These are phyloP conservation scores for Kuraishia piskuri DNA, from an alignment of 805 yeast species.

Conservation along the genomic window DNA sequence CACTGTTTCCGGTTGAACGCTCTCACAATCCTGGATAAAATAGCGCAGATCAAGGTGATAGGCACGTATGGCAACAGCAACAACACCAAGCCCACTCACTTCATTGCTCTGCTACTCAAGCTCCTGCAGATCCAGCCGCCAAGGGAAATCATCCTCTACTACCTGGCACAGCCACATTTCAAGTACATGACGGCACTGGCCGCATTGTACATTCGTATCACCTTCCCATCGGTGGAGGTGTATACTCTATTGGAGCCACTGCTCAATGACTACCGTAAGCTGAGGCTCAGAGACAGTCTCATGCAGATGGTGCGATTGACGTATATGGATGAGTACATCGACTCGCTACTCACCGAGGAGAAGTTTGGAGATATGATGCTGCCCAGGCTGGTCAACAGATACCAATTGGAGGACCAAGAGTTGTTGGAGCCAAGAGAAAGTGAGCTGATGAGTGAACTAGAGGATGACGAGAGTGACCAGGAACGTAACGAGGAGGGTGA, in stretches of 20 bases:
- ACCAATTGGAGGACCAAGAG: conserved; percentile 32
- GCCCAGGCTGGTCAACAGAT: conserved; percentile 47
- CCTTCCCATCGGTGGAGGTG: conserved; percentile 33
- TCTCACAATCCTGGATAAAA: conserved; percentile 37
- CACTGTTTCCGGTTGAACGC: conserved; percentile 39
- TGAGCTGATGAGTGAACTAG: conserved; percentile 23
- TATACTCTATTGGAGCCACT: conserved; percentile 45
- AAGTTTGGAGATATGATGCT: conserved; percentile 68
- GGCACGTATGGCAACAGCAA: conserved; percentile 33
- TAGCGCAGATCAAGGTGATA: conserved; percentile 33
- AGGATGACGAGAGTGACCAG: conserved; percentile 7
- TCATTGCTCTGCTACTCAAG: conserved; percentile 69
- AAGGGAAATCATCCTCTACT: conserved; percentile 42
- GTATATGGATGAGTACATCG: conserved; percentile 71
- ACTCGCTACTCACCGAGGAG: conserved; percentile 43
- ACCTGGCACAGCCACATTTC: conserved; percentile 57
- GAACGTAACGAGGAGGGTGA: neutral
- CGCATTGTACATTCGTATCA: conserved; percentile 52
- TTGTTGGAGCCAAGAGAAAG: conserved; percentile 30
- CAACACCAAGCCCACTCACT: conserved; percentile 56
- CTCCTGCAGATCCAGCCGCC: conserved; percentile 71
- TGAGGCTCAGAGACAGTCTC: conserved; percentile 37
- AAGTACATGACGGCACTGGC: conserved; percentile 69
- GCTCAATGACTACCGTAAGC: conserved; percentile 59
- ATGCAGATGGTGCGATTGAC: conserved; percentile 30